phyloP scores from a whole-genome alignment of 257 asterid genomes.

The Solanum sparsipilum region DNA sequence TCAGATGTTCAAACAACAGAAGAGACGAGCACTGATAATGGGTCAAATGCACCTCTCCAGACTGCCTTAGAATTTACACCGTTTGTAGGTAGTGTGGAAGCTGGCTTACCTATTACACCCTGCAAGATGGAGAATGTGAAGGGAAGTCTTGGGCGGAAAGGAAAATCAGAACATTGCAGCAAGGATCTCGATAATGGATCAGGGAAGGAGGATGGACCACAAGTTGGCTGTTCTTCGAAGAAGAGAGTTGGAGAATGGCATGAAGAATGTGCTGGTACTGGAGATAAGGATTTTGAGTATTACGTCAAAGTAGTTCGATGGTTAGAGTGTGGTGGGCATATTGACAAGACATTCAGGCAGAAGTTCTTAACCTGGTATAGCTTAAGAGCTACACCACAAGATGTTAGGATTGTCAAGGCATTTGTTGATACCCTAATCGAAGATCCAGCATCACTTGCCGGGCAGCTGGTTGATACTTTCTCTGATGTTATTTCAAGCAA shows the following conservation, averaged over 20 bases:
- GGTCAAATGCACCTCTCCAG: constrained; percentile 23
- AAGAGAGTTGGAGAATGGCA: constrained; percentile 50
- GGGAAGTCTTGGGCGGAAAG: constrained; percentile 28
- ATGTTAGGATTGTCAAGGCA: constrained; percentile 59
- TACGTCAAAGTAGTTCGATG: constrained; percentile 75
- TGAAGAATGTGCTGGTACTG: constrained; percentile 35
- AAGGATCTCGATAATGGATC: constrained; percentile 25
- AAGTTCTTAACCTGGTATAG: constrained; percentile 95
- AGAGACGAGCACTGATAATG: constrained; percentile 37
- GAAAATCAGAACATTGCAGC: constrained; percentile 16
- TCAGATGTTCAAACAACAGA: constrained; percentile 25
- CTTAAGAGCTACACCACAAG: constrained; percentile 66
- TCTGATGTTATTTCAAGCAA: constrained; percentile 50
- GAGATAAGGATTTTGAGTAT: constrained; percentile 65
- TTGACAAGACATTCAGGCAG: constrained; percentile 56
- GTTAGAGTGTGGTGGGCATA: constrained; percentile 77
- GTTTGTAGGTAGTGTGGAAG: constrained; percentile 12
- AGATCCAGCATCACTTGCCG: constrained; percentile 82
- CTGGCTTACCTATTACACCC: constrained; percentile 52
- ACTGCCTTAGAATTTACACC: constrained; percentile 43
- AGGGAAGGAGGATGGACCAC: constrained; percentile 51
- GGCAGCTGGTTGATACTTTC: constrained; percentile 66
- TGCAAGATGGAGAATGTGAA: constrained; percentile 42
- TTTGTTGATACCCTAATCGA: constrained; percentile 61
- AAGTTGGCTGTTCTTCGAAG: constrained; percentile 63